These are phyloP conservation scores for Coniosporium uncinatum DNA, from an alignment of 2,329 filamentous ascomycete genomes.

Conservation along the genomic window DNA sequence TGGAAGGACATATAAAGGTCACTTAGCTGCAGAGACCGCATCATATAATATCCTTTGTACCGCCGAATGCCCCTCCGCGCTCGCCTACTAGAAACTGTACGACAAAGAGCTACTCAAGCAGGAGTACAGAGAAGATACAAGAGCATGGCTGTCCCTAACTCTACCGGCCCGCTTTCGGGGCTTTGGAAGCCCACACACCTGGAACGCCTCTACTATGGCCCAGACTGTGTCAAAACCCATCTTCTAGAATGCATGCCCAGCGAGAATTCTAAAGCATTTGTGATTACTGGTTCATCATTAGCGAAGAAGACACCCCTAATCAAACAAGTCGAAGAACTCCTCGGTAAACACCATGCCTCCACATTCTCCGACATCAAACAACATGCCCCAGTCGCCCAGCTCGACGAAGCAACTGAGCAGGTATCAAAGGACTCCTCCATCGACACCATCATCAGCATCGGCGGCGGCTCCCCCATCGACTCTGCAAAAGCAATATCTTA, in stretches of 20 bases:
- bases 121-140: no score
- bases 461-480: constrained; percentile 50
- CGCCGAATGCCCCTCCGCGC: no score
- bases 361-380: constrained; percentile 50
- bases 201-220: constrained; percentile 43
- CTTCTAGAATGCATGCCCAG: constrained; percentile 37
- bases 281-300: constrained; percentile 49
- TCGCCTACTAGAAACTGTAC: no score
- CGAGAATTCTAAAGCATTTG: constrained; percentile 46
- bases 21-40: no score
- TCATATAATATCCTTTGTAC: no score
- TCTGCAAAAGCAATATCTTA: constrained; percentile 28
- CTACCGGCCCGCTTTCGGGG: constrained; percentile 36
- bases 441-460: constrained; percentile 49
- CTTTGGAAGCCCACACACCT: constrained; percentile 45
- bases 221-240: constrained; percentile 38
- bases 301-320: constrained; percentile 47
- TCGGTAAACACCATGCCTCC: constrained; percentile 40
- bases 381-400: constrained; percentile 47
- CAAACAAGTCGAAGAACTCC: constrained; percentile 40
- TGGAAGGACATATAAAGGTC: no score
- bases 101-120: no score
- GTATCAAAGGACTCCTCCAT: constrained; percentile 38
- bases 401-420: constrained; percentile 43
- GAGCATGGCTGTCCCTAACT: constrained; percentile 32